Evolutionary conservation across 495 filamentous ascomycete genomes (phyloP).

Genomic region (Hypoxylon trugodes): DNA sequence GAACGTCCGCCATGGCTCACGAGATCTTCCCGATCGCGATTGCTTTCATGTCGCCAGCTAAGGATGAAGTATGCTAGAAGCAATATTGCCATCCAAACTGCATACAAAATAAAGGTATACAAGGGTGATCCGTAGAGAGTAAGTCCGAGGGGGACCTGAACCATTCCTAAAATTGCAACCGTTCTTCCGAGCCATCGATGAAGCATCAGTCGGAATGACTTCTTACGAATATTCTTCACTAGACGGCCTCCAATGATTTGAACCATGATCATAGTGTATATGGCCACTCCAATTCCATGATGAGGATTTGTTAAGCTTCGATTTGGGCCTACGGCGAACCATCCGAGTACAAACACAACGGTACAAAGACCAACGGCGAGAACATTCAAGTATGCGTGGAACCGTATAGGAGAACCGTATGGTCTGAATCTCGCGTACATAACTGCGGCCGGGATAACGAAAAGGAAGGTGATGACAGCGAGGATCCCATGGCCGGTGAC

Average conservation of each 20-base stretch:
- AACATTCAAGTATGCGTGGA: constrained; percentile 88
- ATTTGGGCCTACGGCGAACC: constrained; percentile 76
- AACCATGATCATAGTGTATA: constrained; percentile 84
- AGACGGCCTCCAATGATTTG: constrained; percentile 82
- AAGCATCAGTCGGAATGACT: constrained; percentile 77
- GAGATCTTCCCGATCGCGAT: constrained; percentile 49
- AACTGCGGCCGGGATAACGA: constrained; percentile 80
- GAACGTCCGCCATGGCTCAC: constrained; percentile 51
- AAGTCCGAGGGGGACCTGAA: constrained; percentile 88
- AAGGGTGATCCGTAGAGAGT: constrained; percentile 93
- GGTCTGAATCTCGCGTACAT: constrained; percentile 78
- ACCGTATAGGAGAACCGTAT: constrained; percentile 69
- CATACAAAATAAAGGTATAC: constrained; percentile 82
- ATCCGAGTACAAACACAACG: constrained; percentile 78
- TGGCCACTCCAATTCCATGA: constrained; percentile 89
- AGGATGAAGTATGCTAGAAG: constrained; percentile 77
- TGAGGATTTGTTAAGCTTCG: constrained; percentile 92
- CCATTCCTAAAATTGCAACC: constrained; percentile 79
- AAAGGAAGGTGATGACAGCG: constrained; percentile 86
- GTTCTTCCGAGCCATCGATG: constrained; percentile 88
- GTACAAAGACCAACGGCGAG: constrained; percentile 76
- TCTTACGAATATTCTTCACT: constrained; percentile 65
- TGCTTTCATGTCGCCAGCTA: constrained; percentile 67
- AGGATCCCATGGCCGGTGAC: constrained; percentile 86
- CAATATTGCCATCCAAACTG: constrained; percentile 73